Evolutionary conservation across 768 basidiomycete genomes (phyloP), one percentile per base, ranked within the genome.

Genomic region (Pisolithus microcarpus): DNA sequence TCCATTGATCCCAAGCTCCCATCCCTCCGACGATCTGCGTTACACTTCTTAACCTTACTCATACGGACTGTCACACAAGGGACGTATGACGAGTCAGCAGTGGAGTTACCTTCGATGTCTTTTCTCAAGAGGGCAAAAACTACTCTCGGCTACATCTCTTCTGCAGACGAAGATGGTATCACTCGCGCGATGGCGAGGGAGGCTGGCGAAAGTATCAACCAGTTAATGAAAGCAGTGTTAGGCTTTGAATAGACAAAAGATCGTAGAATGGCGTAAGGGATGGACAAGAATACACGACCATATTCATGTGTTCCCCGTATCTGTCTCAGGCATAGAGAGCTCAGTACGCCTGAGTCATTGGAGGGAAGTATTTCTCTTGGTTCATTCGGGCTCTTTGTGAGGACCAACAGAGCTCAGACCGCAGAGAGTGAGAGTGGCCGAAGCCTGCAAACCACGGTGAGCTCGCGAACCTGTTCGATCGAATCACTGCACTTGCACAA

Each of bases 321-420:
- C 91, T 94, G 91, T 94, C 91, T 80, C 84, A 85, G 74, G 74
- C 71, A 73, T 72, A 70, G 81, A 71, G 56, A 61, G 71, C 78
- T 87, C 62, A 52, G 67, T 70, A 73, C 72, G 79, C 71, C 81
- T 82, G 82, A 87, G 90, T 91, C 91, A 92, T 85, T 81, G 70
- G 56, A 75, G 85, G 76, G 87, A 82, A 72, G 37, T 55, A 57
- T 79, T 51, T 40, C 67, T 85, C 24, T 87, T 58, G 86, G 84
- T 85, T 77, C 65, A 24, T 36, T 40, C 16, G 37, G 54, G 68
- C 43, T 19, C 54, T 38, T 38, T 43, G 19, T 16, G 18, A 46
- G 39, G 46, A 23, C 19, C 7, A n/a, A 42, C 42, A 51, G 47
- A 56, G 65, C 55, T 39, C 37, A 28, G 43, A 57, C 44, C 61